phyloP scores from a whole-genome alignment of 1,139 yeast genomes.

The Hemisphaericaspora xylanilytica region DNA sequence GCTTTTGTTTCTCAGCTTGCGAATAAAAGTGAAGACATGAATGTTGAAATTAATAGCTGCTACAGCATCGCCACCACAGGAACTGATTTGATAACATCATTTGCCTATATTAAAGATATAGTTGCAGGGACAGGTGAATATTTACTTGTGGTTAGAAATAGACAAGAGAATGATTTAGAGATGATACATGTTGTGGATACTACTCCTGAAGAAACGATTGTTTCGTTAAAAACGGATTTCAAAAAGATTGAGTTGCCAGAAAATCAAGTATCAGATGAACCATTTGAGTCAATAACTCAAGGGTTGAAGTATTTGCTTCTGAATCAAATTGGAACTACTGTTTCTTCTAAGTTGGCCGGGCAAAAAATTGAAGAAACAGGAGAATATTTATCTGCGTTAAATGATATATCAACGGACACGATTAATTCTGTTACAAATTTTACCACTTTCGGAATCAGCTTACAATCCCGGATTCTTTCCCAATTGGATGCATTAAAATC shows the following conservation, averaged over 20 bases:
- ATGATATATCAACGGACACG: constrained; percentile 20
- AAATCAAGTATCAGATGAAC: constrained; percentile 22
- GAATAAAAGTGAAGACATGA: constrained; percentile 1
- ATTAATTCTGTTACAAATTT: constrained; percentile 19
- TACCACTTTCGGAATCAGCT: constrained; percentile 22
- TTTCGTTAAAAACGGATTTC: neutral
- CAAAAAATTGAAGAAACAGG: neutral
- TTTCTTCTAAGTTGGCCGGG: constrained; percentile 51
- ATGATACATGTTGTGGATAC: constrained; percentile 11
- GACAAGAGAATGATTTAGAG: constrained; percentile 14
- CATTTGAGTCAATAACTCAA: constrained; percentile 81
- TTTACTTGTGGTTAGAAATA: constrained; percentile 15
- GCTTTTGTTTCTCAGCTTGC: constrained; percentile 8
- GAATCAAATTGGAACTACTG: neutral
- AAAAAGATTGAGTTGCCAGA: neutral
- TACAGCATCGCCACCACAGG: constrained; percentile 9
- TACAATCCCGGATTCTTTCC: constrained; percentile 22
- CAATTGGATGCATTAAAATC: constrained; percentile 23
- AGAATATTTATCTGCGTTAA: constrained; percentile 18
- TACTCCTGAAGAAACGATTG: constrained; percentile 1
- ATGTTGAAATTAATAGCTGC: constrained; percentile 7
- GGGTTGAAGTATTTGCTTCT: constrained; percentile 43
- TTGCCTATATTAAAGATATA: constrained; percentile 24
- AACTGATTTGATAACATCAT: constrained; percentile 11
- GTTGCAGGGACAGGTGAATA: constrained; percentile 27